Base-by-base conservation (phyloP, 2,329 filamentous ascomycete genomes). In the Colletotrichum paranaense region DNA sequence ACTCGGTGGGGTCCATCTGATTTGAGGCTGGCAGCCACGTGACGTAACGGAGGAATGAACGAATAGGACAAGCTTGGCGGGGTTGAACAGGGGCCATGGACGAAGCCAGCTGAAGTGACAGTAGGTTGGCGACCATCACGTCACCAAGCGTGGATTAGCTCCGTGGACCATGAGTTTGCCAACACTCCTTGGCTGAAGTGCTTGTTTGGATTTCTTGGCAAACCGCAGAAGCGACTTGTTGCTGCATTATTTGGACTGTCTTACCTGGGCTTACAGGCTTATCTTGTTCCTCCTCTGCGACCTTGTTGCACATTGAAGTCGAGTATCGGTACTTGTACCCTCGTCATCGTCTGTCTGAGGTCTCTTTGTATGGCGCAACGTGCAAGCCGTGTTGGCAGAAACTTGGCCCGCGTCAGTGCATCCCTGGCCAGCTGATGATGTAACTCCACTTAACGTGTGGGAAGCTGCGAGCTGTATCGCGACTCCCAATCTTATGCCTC, bases 331-430 rank as follows among this genome's bases (percentile, higher is more conserved):
- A n/a, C 19, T 49, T 49, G 42, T 49, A 22, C 19, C 42, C 19
- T 19, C 19, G 42, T 49, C 42, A 49, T 22, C 19, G 42, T n/a
- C 42, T 22, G 42, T 49, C 19, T 28, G 14, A 24, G 53, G 22
- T 28, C 26, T 22, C 22, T 28, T 24, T 28, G 19, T 26, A 11
- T 49, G 42, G 42, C 42, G 42, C 42, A 42, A 42, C 38, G 14
- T 42, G 16, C 38, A 11, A 55, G 55, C 49, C 19, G 26, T 26
- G 28, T 46, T 68, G 64, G 69, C 64, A 65, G 64, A 65, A 49
- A 65, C 73, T 73, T 73, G 70, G 73, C 73, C 35, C 73, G 73
- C 73, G 73, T 74, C 73, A 73, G 73, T 42, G 55, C 64, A 35
- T 35, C 64, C 69, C 30, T 74, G 68, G 16, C 72, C 46, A 30